Evolutionary conservation across 768 basidiomycete genomes (phyloP), one percentile per base, ranked within the genome.

Genomic region (Russula ochroleuca): DNA sequence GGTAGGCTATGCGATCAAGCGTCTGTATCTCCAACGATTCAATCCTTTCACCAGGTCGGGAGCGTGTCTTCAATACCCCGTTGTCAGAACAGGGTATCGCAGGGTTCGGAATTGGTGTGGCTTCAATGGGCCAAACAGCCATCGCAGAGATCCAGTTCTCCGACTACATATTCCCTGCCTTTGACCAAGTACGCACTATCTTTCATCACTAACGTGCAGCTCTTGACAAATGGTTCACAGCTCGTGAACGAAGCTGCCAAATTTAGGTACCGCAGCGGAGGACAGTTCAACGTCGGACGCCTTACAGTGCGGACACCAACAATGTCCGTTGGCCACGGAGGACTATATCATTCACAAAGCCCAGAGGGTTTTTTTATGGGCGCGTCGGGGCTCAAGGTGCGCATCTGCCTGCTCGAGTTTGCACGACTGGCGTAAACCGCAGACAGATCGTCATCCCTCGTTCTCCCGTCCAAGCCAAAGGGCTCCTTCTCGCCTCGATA

Each of bases 201-300:
- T 21, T 25, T 33, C 37, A 50, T 23, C 31, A 14, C 49, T 57
- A 17, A 57, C 37, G 41, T 61, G 19, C 38, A 15, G 17, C 25
- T 11, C 35, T 28, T 59, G 61, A 65, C 58, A 31, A 15, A 45
- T 47, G 4, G 43, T 33, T 49, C 41, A 10, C 59, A 94, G 89
- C 79, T 97, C 23, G 93, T 97, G 45, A 97, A 96, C 67, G 94
- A 98, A 77, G 94, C 93, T 1, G 94, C 95, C 41, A 98, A 98
- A 75, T 85, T 88, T 67, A 82, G 93, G 40, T 98, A 93, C 72
- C 90, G 93, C 33, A 92, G 92, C 25, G 93, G 91, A 37, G 92
- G 92, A 0, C 79, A 82, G 56, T 94, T 82, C 74, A 85, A 90
- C 62, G 87, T 86, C n/a, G 93, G 94, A 23, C 83, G 84, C 6